Conservation (phyloP, 495 filamentous ascomycete genomes). For the Choiromyces venosus region DNA sequence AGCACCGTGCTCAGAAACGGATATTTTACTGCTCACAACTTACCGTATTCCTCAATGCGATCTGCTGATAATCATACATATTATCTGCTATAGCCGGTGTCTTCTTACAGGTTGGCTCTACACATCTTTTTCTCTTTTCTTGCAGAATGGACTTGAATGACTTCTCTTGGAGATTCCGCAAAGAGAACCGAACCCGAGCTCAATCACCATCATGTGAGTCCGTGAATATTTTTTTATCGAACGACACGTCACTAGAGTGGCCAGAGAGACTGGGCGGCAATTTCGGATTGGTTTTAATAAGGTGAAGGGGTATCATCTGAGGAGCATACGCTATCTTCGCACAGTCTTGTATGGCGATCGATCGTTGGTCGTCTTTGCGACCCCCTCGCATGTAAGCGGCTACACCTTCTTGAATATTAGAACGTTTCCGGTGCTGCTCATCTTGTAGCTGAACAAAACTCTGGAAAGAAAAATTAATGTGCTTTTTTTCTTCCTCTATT, state of each 20-base stretch:
- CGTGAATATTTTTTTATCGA: slow-evolving; percentile 19
- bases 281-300: slow-evolving; percentile 17
- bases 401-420: neutral
- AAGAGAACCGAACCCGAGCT: slow-evolving; percentile 27
- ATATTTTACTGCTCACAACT: neutral
- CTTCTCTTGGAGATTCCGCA: slow-evolving; percentile 35
- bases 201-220: slow-evolving; percentile 36
- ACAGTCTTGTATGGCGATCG: neutral
- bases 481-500: neutral
- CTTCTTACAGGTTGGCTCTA: slow-evolving; percentile 5
- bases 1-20: neutral
- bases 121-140: slow-evolving; percentile 21
- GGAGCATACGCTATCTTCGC: neutral
- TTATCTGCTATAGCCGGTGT: neutral
- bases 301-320: neutral
- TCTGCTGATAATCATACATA: no score
- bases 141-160: slow-evolving; percentile 14
- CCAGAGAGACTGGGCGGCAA: slow-evolving; percentile 20
- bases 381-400: neutral
- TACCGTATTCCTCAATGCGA: neutral
- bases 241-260: slow-evolving; percentile 32
- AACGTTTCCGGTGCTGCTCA: neutral
- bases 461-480: neutral
- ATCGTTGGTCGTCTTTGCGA: neutral
- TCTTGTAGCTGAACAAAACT: no score